These are phyloP conservation scores for Talaromyces atroroseus DNA, from an alignment of 2,329 filamentous ascomycete genomes.

Conservation along the genomic window DNA sequence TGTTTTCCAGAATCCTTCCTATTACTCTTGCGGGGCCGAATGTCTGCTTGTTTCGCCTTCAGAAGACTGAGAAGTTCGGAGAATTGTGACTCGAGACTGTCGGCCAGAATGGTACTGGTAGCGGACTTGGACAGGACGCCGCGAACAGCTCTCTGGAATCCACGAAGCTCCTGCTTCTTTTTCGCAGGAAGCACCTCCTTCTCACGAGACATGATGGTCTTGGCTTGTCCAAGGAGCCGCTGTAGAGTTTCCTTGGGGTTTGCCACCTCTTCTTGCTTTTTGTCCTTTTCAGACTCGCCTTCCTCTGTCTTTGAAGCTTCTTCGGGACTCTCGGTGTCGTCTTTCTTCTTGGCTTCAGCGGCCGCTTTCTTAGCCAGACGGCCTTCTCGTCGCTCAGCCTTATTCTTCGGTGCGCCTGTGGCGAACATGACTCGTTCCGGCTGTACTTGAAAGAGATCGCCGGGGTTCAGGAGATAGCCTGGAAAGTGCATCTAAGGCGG, in stretches of 20 bases:
- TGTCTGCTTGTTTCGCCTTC: constrained; percentile 33
- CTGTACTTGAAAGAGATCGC: constrained; percentile 97
- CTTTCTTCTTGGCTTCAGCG: constrained; percentile 18
- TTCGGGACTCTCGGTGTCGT: constrained; percentile 22
- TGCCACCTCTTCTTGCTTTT: constrained; percentile 28
- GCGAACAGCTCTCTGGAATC: constrained; percentile 63
- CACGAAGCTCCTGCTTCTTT: constrained; percentile 69
- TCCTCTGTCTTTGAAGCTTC: constrained; percentile 26
- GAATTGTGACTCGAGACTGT: constrained; percentile 53
- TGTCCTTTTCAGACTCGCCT: constrained; percentile 19
- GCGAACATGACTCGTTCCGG: constrained; percentile 81
- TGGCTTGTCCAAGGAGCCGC: constrained; percentile 52
- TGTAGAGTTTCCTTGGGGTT: constrained; percentile 47
- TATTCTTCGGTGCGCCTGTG: constrained; percentile 67
- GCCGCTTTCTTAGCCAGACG: constrained; percentile 25
- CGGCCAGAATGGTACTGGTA: constrained; percentile 38
- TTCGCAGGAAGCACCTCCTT: constrained; percentile 56
- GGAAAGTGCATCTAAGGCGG: constrained; percentile 76
- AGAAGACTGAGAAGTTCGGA: constrained; percentile 46
- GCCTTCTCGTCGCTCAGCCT: constrained; percentile 33
- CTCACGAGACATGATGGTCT: constrained; percentile 53
- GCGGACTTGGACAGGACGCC: constrained; percentile 55
- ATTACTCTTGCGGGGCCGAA: constrained; percentile 14
- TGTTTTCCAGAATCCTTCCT: background rate
- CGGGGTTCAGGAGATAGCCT: constrained; percentile 89